Evolutionary conservation across 23 red algal genomes (phyloP).

Genomic region (Gracilariopsis chorda): DNA sequence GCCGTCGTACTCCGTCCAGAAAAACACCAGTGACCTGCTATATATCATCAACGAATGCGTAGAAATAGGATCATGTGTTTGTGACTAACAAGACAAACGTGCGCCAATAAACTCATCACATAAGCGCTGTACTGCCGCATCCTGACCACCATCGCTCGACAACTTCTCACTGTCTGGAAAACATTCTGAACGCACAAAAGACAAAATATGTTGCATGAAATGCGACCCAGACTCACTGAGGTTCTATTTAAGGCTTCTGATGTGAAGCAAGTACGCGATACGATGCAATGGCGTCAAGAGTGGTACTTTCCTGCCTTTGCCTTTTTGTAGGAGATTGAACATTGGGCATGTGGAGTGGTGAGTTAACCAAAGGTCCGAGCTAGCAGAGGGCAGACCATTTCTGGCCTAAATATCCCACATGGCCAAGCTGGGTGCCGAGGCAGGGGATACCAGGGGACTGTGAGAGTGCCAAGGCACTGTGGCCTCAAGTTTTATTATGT

Average conservation of each 20-base stretch:
- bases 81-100: not conserved
- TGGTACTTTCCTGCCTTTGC: not conserved
- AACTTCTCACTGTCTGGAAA: not conserved
- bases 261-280: not conserved
- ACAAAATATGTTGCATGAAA: not conserved
- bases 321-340: too few species aligned
- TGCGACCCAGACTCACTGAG: not conserved
- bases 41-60: not conserved
- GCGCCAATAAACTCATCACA: not conserved
- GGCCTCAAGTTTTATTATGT: too few species aligned
- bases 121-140: not conserved
- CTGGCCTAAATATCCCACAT: too few species aligned
- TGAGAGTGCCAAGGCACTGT: too few species aligned
- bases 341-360: too few species aligned
- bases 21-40: not conserved
- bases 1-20: not conserved
- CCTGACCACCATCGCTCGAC: not conserved
- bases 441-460: too few species aligned
- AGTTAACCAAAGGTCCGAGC: too few species aligned
- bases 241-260: not conserved
- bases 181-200: not conserved
- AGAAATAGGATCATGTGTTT: not conserved
- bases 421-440: too few species aligned
- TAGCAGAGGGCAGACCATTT: too few species aligned
- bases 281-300: not conserved